Evolutionary conservation across 2,329 filamentous ascomycete genomes (phyloP), one percentile per base, ranked within the genome.

Genomic region (Scedosporium dehoogii): DNA sequence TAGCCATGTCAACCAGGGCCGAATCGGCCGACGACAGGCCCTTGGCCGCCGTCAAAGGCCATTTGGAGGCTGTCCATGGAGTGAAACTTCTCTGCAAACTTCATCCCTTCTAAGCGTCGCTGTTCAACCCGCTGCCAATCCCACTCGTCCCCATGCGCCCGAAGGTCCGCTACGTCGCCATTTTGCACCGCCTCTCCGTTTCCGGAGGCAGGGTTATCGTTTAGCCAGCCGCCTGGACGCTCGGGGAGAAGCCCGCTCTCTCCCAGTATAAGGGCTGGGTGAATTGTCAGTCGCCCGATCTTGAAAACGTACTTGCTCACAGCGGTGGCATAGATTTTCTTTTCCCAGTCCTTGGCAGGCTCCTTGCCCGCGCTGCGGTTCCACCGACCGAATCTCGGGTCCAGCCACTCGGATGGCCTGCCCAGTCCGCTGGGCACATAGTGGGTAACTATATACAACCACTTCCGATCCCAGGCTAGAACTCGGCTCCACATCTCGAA

Each of bases 251-350:
- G 78, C 1, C 86, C 85, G 59, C 87, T 88, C 42, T 87, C 83
- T 53, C 83, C 79, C 27, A 97, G 79, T 6, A 93, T 79, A 57
- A 89, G 80, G 67, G 92, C 88, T 0, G 94, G 92, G 66, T 92
- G 85, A 3, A 97, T 85, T 0, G 93, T 97, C 69, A 94, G 79
- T 25, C 93, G 81, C 1, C 88, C 90, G 62, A 91, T 80, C 78
- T 93, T 93, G 72, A 91, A 86, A 48, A 93, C 90, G 72, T 93
- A 93, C 77, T 92, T 92, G 76, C 84, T 87, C 53, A 93, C 74
- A 0, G 86, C 86, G 0, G 87, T 87, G 1, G 90, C 90, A 67
- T 88, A 82, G 46, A 93, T 81, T 64, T 83, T 85, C 73, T 82
- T 85, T 72, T 85, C 79, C 72, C 83, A 84, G 33, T 80, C 78